phyloP scores from a whole-genome alignment of 805 yeast species.

The Teunomyces stri region DNA sequence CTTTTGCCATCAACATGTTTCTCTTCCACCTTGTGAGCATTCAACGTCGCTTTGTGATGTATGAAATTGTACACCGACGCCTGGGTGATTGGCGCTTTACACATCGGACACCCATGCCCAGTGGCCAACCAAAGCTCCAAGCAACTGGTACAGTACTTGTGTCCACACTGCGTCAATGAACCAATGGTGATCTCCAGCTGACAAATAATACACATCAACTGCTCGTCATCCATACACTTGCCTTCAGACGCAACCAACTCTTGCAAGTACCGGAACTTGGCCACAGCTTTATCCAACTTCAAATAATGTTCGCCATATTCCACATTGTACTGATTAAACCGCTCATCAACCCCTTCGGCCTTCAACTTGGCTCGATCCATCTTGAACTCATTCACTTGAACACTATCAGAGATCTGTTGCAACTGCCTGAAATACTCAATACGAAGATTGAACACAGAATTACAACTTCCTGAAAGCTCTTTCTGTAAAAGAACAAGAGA shows the following conservation, averaged over 20 bases:
- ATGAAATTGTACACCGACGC: constrained; percentile 70
- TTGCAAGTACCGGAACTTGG: constrained; percentile 35
- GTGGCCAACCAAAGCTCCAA: constrained; percentile 67
- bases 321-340: too few species aligned
- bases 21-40: constrained; percentile 43
- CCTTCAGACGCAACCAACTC: constrained; percentile 19
- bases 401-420: constrained; percentile 83
- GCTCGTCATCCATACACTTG: constrained; percentile 28
- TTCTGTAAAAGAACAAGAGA: constrained; percentile 40
- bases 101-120: constrained; percentile 71
- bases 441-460: constrained; percentile 73
- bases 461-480: constrained; percentile 50
- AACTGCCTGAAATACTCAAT: constrained; percentile 80
- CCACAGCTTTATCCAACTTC: constrained; percentile 28
- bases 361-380: constrained; percentile 31
- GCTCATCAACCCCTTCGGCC: constrained; percentile 10
- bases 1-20: constrained; percentile 9
- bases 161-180: constrained; percentile 86
- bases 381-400: constrained; percentile 35
- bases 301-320: constrained; percentile 4
- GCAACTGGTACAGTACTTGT: constrained; percentile 83
- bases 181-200: constrained; percentile 69
- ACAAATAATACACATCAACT: constrained; percentile 73
- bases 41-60: constrained; percentile 50
- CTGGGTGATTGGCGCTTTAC: constrained; percentile 53